These are phyloP conservation scores for Neopestalotiopsis rosae DNA, from an alignment of 2,329 filamentous ascomycete species.

Conservation along the genomic window DNA sequence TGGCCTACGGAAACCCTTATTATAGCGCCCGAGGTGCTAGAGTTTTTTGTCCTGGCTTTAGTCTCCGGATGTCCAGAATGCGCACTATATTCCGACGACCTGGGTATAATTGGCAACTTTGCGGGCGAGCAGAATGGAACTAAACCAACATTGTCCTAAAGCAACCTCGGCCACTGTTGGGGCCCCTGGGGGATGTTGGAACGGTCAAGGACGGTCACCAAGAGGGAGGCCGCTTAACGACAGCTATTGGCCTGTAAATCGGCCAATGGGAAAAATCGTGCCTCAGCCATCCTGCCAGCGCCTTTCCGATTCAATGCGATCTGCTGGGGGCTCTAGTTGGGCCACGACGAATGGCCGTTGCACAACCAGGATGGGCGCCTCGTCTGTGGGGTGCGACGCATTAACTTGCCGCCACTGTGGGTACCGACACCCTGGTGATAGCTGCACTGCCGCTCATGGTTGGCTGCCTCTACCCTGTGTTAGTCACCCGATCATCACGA, in stretches of 20 bases:
- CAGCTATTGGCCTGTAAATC: constrained; percentile 1
- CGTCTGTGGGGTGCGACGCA: background rate
- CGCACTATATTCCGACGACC: background rate
- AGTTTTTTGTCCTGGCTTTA: background rate
- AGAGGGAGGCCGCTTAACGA: background rate
- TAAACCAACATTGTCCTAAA: background rate
- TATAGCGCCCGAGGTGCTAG: background rate
- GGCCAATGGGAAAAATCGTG: constrained; percentile 14
- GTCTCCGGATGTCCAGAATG: background rate
- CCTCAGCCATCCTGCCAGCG: background rate
- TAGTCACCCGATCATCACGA: constrained; percentile 6
- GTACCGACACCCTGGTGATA: background rate
- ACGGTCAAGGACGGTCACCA: background rate
- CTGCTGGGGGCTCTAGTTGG: background rate
- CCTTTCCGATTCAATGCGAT: constrained; percentile 8
- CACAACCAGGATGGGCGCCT: background rate
- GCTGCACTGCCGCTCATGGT: constrained; percentile 16
- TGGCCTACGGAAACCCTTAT: background rate
- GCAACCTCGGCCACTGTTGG: background rate
- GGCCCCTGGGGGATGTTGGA: background rate
- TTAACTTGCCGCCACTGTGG: constrained; percentile 13
- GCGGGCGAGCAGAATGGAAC: background rate
- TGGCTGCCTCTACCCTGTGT: constrained; percentile 12
- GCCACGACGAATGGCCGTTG: constrained; percentile 7
- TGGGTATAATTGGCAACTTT: background rate